Conservation (phyloP, 2,329 filamentous ascomycete species). For the Alternaria arborescens region DNA sequence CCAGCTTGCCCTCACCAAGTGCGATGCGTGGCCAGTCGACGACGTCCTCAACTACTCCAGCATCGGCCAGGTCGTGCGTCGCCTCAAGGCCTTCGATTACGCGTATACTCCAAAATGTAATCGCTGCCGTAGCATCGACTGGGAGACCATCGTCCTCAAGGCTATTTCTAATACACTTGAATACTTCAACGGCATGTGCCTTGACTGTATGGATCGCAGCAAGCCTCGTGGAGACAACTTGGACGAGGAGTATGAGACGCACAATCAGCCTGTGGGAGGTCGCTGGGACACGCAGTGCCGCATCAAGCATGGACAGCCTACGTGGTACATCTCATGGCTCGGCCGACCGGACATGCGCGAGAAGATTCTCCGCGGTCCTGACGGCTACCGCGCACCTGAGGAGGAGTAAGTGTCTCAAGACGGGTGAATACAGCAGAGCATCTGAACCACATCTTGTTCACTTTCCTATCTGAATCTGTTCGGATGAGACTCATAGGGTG, state of each 20-base stretch:
- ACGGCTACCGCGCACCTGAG: constrained; percentile 9
- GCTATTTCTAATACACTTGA: constrained; percentile 12
- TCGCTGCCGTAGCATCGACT: constrained; percentile 21
- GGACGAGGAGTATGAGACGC: constrained; percentile 34
- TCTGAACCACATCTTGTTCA: not conserved
- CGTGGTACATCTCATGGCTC: constrained; percentile 43
- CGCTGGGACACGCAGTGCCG: constrained; percentile 37
- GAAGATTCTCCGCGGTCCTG: constrained; percentile 22
- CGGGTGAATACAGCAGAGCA: not conserved
- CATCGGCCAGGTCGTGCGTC: constrained; percentile 19
- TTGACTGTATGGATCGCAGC: constrained; percentile 42
- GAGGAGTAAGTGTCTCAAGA: not conserved
- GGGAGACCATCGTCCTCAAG: constrained; percentile 8
- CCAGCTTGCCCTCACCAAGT: constrained; percentile 20
- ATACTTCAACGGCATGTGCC: constrained; percentile 44
- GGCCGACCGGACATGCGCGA: constrained; percentile 28
- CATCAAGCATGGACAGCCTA: constrained; percentile 36
- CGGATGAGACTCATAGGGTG: not conserved
- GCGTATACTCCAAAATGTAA: constrained; percentile 18
- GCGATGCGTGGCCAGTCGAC: constrained; percentile 28
- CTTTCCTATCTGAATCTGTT: too few relatives aligned
- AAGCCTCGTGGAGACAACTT: constrained; percentile 15
- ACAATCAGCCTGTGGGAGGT: constrained; percentile 20
- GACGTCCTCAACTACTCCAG: constrained; percentile 19
- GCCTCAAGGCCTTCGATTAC: constrained; percentile 23